Conservation (phyloP, 164 flowering plant species). For the Macadamia tetraphylla region DNA sequence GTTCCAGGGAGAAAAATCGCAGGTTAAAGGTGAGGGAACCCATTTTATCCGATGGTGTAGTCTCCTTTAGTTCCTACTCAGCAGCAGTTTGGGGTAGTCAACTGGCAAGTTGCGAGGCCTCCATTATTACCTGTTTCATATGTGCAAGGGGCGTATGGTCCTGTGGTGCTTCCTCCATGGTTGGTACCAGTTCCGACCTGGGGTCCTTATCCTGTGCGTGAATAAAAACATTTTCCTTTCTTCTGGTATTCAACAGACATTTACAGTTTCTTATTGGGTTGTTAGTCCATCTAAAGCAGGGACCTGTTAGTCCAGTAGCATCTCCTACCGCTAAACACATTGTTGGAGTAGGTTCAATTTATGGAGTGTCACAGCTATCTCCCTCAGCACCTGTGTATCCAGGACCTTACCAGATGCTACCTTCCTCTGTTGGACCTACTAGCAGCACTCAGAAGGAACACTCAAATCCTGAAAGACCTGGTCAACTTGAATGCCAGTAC, state of each 20-base stretch:
- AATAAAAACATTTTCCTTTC: neutral
- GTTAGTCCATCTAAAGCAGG: conserved; percentile 33
- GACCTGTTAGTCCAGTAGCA: conserved; percentile 50
- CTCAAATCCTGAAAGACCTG: conserved; percentile 84
- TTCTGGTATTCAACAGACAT: no score
- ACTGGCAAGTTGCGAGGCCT: conserved; percentile 70
- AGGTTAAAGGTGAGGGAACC: no score
- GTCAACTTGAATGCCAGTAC: conserved; percentile 86
- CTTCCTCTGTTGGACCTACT: conserved; percentile 45
- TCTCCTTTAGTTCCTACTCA: conserved; percentile 52
- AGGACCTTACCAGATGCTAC: conserved; percentile 40
- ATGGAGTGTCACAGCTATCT: conserved; percentile 59
- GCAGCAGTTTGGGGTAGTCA: conserved; percentile 60
- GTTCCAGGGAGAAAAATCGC: no score
- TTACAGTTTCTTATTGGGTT: no score
- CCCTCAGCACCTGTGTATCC: conserved; percentile 64
- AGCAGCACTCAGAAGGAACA: conserved; percentile 56
- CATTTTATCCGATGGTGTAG: conserved; percentile 51
- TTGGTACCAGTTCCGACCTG: no score
- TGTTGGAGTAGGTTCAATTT: conserved; percentile 42
- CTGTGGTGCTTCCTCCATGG: conserved; percentile 53
- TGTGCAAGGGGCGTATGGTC: conserved; percentile 73
- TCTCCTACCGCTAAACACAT: conserved; percentile 48
- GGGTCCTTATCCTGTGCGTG: conserved; percentile 56
- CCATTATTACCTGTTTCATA: conserved; percentile 59